phyloP scores from a whole-genome alignment of 768 basidiomycete genomes.

The Suillus bovinus region DNA sequence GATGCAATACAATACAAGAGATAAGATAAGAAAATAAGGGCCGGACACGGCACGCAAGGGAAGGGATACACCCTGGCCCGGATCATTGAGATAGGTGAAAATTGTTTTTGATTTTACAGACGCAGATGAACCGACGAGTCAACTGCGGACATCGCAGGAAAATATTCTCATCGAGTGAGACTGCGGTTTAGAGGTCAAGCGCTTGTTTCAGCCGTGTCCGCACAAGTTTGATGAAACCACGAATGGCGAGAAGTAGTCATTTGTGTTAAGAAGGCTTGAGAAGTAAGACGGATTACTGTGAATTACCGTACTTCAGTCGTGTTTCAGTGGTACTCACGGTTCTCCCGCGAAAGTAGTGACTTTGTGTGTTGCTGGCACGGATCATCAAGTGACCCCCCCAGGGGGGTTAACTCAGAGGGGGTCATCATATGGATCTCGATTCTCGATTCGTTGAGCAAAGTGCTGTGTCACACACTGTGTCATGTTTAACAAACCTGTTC shows the following conservation, averaged over 20 bases:
- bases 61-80: not conserved
- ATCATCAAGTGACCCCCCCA: not conserved
- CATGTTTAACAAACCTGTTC: conserved; percentile 4
- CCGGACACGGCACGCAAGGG: not conserved
- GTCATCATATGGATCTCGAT: not conserved
- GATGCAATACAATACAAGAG: not conserved
- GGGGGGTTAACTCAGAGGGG: not conserved
- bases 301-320: no score
- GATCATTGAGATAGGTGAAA: not conserved
- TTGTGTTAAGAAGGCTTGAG: not conserved
- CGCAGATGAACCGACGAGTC: not conserved
- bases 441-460: not conserved
- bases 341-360: not conserved
- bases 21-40: conserved; percentile 2
- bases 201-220: not conserved
- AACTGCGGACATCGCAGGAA: not conserved
- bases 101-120: no score
- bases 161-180: not conserved
- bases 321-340: no score
- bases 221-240: no score
- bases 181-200: not conserved
- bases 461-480: conserved; percentile 5
- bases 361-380: conserved; percentile 2
- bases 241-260: not conserved
- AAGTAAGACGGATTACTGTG: not conserved